Evolutionary conservation across 371 early-diverging fungal genomes (phyloP), one percentile per base, ranked within the genome.

Genomic region (Ordospora colligata): DNA sequence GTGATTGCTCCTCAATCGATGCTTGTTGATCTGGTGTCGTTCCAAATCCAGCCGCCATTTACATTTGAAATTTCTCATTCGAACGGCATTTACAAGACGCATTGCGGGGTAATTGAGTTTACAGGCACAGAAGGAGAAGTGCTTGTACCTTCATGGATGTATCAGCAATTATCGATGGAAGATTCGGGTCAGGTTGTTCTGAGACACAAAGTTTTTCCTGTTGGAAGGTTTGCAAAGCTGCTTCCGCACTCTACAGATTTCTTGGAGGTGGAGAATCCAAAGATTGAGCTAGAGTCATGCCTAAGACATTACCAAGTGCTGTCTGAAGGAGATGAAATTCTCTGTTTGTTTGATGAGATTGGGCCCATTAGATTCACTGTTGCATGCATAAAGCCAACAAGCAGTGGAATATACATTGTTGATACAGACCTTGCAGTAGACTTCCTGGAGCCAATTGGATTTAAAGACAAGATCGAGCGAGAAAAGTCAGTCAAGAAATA

Each of bases 341-440:
- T 91, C 66, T 91, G 96, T 76, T 87, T 87, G 63, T 97, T 97
- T 86, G 93, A 94, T 78, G 87, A 88, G 71, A 45, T 75, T 73
- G 90, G 88, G 74, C 81, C 88, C 32, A 95, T 91, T 77, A 91
- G 91, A 46, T 91, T 99, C 68, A 84, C 90, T 17, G 92, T 97
- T 2, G 83, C 93, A 77, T 94, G 96, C 78, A 90, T 91, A 22
- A 89, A 90, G 75, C 96, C 99, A 11, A 23, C 83, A 14, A 21
- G 25, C 19, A 92, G 54, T 21, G 84, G 91, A 27, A 91, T 99
- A 67, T 92, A 91, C 23, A 92, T 96, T 75, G 88, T 96, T 7
- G 99, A 99, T 83, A 96, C 97, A 0, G 99, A 99, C 88, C 83
- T 99, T 58, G 93, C 92, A 81, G 92, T 91, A 0, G 99, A 99